Evolutionary conservation across 225 moss, liverwort and hornwort genomes (phyloP).

Genomic region (Sphagnum contortum): DNA sequence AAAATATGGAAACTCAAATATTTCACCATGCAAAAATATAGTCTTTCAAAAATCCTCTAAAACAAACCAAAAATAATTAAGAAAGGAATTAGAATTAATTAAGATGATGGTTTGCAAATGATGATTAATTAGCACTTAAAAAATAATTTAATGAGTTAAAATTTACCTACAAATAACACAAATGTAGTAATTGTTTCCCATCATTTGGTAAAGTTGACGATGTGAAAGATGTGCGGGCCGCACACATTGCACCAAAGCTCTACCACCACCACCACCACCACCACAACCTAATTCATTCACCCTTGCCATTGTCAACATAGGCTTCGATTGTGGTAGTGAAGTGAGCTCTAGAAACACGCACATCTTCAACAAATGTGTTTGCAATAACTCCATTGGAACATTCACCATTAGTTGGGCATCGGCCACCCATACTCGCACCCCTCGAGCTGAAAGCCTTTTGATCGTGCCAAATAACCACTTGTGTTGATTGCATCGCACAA

Average conservation of each 20-base stretch:
- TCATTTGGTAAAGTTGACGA: constrained; percentile 12
- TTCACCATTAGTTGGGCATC: constrained; percentile 27
- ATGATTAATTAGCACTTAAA: neutral
- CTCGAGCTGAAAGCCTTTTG: constrained; percentile 21
- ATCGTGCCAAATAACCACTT: constrained; percentile 44
- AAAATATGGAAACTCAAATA: neutral
- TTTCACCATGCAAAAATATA: neutral
- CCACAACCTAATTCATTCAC: neutral
- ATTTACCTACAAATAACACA: constrained; percentile 38
- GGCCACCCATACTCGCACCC: constrained; percentile 34
- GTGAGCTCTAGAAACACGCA: neutral
- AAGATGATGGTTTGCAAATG: neutral
- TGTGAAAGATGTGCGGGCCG: constrained; percentile 18
- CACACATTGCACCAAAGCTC: constrained; percentile 22
- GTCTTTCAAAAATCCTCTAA: no score
- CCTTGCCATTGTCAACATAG: constrained; percentile 11
- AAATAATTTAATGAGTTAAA: neutral
- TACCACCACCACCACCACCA: constrained; percentile 12
- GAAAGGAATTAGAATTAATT: no score
- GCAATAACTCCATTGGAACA: constrained; percentile 36
- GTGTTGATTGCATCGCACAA: constrained; percentile 37
- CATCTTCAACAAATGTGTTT: constrained; percentile 41
- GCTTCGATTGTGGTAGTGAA: constrained; percentile 9
- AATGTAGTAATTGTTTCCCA: neutral
- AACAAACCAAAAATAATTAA: no score